Evolutionary conservation across 2,329 filamentous ascomycete genomes (phyloP), one percentile per base, ranked within the genome.

Genomic region (Venturia nashicola): DNA sequence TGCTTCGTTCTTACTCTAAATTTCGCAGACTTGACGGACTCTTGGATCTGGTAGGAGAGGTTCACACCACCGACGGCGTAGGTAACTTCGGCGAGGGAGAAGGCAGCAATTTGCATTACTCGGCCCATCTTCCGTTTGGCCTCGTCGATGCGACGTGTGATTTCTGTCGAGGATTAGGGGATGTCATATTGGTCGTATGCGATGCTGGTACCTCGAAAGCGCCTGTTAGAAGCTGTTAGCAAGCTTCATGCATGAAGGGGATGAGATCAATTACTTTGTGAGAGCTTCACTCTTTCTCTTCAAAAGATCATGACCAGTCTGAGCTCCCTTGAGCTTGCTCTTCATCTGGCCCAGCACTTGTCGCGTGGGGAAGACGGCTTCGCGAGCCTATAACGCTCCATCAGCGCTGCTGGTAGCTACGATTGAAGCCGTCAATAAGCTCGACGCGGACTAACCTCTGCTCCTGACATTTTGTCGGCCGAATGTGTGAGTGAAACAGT

Each of bases 81-180:
- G 60, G 91, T 96, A 64, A 99, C 94, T 79, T 97, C 94, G 66
- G 94, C 94, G 20, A 99, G 83, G 54, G 93, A 97, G 78, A 99
- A 97, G 57, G 94, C 92, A 48, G 94, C 94, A 72, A 99, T 96
- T 76, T 97, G 93, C 94, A 99, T 99, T 44, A 99, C 94, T 42
- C 93, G 86, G 65, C 94, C 94, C 93, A 99, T 99, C 81, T 99
- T 99, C 71, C 92, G 89, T 78, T 99, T 99, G 51, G 94, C 94
- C 76, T 99, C 94, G 79, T 99, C 93, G 77, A 99, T 99, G 72
- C 94, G 89, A 75, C 87, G 86, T 61, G 94, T 97, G 72, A 99
- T 99, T 72, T 99, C 94, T 75, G 66, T 4, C 43, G 48, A 43
- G 27, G 20, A 46, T 59, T 51, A 59, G 46, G 72, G 70, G 20